These are phyloP conservation scores for Helianthus tuberosus DNA, from an alignment of 129 eudicot species.

Conservation along the genomic window DNA sequence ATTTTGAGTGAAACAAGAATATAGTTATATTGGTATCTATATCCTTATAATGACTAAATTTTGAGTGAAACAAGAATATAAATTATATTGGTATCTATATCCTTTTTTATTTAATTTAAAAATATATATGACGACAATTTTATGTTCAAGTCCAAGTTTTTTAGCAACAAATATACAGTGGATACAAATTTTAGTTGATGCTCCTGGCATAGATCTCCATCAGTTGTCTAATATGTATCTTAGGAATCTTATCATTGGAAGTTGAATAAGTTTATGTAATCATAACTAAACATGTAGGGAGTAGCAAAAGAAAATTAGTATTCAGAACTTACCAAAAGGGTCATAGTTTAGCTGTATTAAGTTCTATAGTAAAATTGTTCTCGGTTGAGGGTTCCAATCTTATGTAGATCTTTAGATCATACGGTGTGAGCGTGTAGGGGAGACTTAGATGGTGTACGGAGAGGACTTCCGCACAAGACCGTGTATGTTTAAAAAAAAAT, in stretches of 20 bases:
- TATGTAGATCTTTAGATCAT: no score
- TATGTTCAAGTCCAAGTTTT: background rate
- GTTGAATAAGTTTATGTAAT: background rate
- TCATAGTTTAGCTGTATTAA: no score
- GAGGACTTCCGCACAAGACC: no score
- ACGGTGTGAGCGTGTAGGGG: no score
- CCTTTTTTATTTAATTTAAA: background rate
- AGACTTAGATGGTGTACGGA: no score
- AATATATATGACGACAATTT: background rate
- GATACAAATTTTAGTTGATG: background rate
- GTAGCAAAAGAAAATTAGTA: background rate
- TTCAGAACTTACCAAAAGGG: no score
- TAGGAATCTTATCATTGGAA: background rate
- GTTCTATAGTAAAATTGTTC: no score
- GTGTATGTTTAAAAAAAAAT: no score
- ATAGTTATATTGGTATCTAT: background rate
- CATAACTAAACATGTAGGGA: background rate
- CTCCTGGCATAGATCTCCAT: background rate
- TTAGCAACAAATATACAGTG: background rate
- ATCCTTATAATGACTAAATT: background rate
- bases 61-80: no score
- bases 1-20: no score
- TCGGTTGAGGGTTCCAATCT: no score
- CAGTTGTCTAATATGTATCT: background rate
- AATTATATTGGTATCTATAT: background rate